These are phyloP conservation scores for Penicillium goetzii DNA, from an alignment of 495 filamentous ascomycete genomes.

Conservation along the genomic window DNA sequence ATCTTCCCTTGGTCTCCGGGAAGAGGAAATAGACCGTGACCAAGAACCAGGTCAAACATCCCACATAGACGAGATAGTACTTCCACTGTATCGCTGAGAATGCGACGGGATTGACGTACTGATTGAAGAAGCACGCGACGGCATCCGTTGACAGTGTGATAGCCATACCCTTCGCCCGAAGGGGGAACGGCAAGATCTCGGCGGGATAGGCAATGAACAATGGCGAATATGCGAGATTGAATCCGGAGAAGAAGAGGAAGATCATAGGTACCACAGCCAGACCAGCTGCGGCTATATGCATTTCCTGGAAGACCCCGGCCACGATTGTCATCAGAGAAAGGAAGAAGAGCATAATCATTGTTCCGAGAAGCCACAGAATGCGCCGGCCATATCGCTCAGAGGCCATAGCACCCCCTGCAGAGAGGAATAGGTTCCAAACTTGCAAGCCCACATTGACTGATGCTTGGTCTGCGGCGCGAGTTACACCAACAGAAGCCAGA, in stretches of 20 bases:
- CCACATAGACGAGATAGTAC: conserved; percentile 65
- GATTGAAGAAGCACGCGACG: conserved; percentile 58
- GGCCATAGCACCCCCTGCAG: conserved; percentile 53
- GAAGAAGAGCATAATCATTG: conserved; percentile 57
- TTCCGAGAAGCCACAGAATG: conserved; percentile 58
- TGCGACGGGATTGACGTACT: conserved; percentile 63
- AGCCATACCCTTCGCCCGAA: conserved; percentile 73
- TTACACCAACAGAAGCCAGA: conserved; percentile 59
- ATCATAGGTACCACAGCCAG: conserved; percentile 62
- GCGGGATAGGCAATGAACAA: conserved; percentile 66
- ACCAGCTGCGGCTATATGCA: conserved; percentile 49
- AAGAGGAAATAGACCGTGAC: conserved; percentile 66
- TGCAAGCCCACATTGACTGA: conserved; percentile 31
- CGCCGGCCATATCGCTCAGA: conserved; percentile 63
- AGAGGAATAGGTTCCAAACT: conserved; percentile 32
- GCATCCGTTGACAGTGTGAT: conserved; percentile 62
- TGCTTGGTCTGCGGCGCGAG: conserved; percentile 49
- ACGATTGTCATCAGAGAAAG: conserved; percentile 59
- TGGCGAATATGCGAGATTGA: conserved; percentile 62
- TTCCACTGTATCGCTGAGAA: conserved; percentile 57
- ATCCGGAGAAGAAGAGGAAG: conserved; percentile 60
- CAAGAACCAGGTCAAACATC: conserved; percentile 57
- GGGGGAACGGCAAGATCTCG: conserved; percentile 68
- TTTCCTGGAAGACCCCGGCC: conserved; percentile 55
- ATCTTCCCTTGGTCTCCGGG: conserved; percentile 67